Evolutionary conservation across 352 stramenopile genomes (phyloP).

Genomic region (Globisporangium cylindrosporum): DNA sequence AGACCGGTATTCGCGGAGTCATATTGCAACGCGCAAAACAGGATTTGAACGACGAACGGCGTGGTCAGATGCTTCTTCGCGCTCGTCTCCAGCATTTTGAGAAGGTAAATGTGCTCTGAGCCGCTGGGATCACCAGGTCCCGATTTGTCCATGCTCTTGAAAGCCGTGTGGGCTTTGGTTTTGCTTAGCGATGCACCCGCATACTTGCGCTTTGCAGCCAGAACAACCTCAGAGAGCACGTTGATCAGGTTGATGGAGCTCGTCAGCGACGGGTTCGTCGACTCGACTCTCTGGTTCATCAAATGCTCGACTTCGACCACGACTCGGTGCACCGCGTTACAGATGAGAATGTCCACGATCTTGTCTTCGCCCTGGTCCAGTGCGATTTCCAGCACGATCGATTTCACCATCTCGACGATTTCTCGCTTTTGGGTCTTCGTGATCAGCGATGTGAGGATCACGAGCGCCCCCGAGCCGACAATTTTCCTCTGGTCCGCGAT

Average conservation of each 20-base stretch:
- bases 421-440: constrained; percentile 25
- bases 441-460: constrained; percentile 46
- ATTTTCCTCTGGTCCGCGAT: constrained; percentile 49
- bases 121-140: not conserved
- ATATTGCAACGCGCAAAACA: constrained; percentile 13
- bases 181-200: not conserved
- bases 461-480: constrained; percentile 49
- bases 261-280: constrained; percentile 3
- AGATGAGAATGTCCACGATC: constrained; percentile 55
- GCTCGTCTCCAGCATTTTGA: constrained; percentile 4
- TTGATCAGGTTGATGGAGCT: constrained; percentile 20
- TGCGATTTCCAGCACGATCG: constrained; percentile 42
- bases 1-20: constrained; percentile 11
- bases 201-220: constrained; percentile 8
- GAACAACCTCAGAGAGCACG: constrained; percentile 7
- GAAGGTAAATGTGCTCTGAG: constrained; percentile 7
- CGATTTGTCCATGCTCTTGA: not conserved
- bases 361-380: constrained; percentile 39
- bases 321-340: constrained; percentile 55
- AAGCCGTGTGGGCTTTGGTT: not conserved
- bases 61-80: constrained; percentile 10
- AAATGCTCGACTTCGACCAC: constrained; percentile 29
- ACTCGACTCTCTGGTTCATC: constrained; percentile 2
- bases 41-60: constrained; percentile 4
- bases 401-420: constrained; percentile 54